phyloP scores from a whole-genome alignment of 2,329 filamentous ascomycete species.

The Didymella exigua region DNA sequence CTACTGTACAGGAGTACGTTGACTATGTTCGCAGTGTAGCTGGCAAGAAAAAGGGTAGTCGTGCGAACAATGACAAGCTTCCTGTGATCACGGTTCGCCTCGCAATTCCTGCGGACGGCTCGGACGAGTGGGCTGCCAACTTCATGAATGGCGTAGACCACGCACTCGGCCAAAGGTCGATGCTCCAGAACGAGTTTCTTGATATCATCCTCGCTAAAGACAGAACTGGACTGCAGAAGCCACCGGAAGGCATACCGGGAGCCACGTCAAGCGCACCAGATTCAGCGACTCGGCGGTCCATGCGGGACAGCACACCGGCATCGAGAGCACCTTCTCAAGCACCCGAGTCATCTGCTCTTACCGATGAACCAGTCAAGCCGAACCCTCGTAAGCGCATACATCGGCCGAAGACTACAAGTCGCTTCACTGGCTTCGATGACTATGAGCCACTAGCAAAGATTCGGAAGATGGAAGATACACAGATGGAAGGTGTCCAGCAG shows the following conservation, averaged over 20 bases:
- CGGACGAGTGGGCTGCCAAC: constrained; percentile 69
- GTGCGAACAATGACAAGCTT: constrained; percentile 66
- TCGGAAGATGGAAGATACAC: constrained; percentile 34
- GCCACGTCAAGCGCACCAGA: constrained; percentile 26
- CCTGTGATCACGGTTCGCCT: constrained; percentile 82
- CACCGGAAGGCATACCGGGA: constrained; percentile 56
- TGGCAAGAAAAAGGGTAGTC: constrained; percentile 72
- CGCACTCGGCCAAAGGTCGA: constrained; percentile 77
- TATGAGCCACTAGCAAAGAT: constrained; percentile 46
- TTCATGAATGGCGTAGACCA: constrained; percentile 73
- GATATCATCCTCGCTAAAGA: constrained; percentile 87
- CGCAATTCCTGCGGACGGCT: constrained; percentile 51
- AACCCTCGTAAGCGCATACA: constrained; percentile 40
- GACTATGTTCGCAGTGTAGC: constrained; percentile 75
- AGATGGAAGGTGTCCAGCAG: constrained; percentile 36
- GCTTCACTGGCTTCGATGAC: constrained; percentile 78
- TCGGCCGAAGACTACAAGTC: constrained; percentile 49
- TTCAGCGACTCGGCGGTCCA: constrained; percentile 18
- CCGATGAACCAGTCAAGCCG: constrained; percentile 28
- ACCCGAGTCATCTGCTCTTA: constrained; percentile 21
- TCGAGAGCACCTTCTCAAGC: constrained; percentile 26
- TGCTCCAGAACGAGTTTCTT: constrained; percentile 89
- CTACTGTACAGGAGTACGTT: constrained; percentile 75
- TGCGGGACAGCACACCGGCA: constrained; percentile 24
- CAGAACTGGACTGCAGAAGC: constrained; percentile 71